A percentile compares a stretch with the other conserved stretches of the same genome.
Evolutionary conservation across 208 protist genomes (phyloP).

Genomic region (Leishmania amazonensis): DNA sequence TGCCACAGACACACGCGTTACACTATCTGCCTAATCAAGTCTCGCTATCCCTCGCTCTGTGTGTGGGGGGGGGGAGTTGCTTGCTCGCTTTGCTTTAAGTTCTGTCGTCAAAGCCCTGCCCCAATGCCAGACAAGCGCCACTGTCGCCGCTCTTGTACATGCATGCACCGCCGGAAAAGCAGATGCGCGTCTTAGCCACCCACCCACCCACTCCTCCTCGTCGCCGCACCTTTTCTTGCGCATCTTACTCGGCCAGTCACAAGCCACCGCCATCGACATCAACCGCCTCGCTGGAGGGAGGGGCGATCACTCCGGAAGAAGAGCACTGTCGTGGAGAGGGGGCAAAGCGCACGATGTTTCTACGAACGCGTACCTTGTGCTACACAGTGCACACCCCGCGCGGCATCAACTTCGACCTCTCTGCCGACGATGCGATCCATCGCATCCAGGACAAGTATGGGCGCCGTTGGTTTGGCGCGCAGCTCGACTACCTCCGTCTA

Average conservation of each 20-base stretch:
- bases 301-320: not conserved
- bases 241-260: not conserved
- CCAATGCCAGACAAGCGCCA: not conserved
- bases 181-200: not conserved
- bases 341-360: conserved; percentile 41
- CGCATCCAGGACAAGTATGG: conserved; percentile 60
- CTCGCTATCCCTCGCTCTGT: too few species aligned
- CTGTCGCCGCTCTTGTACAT: not conserved
- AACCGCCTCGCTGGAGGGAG: not conserved
- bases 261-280: not conserved
- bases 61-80: too few species aligned
- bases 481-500: conserved; percentile 60
- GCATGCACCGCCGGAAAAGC: not conserved
- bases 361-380: conserved; percentile 14
- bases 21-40: not conserved
- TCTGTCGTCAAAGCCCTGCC: not conserved
- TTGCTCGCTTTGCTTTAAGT: not conserved
- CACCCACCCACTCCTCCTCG: not conserved
- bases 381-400: conserved; percentile 71
- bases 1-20: not conserved
- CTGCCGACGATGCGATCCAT: conserved; percentile 48
- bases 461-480: conserved; percentile 69
- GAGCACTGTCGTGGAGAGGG: not conserved
- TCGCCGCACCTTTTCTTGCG: not conserved
- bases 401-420: conserved; percentile 67